Percentiles rank a stretch among this genome's conserved stretches.
phyloP scores from a whole-genome alignment of 352 stramenopile genomes.

The Pythium insidiosum region DNA sequence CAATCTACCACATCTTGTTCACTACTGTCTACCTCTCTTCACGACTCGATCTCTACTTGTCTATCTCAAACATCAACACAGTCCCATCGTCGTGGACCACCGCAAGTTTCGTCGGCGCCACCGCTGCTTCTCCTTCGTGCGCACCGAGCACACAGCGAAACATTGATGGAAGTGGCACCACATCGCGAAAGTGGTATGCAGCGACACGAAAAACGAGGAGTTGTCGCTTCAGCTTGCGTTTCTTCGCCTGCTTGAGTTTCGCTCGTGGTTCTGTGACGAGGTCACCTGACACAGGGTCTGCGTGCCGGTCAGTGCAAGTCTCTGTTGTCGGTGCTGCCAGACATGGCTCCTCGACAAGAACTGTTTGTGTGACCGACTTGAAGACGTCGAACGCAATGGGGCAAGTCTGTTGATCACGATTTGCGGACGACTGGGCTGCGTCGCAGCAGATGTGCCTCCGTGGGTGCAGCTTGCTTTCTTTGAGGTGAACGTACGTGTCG shows the following conservation, averaged over 20 bases:
- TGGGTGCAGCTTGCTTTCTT: conserved; percentile 58
- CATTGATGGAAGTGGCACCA: conserved; percentile 15
- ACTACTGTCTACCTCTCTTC: neutral
- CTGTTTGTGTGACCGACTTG: conserved; percentile 25
- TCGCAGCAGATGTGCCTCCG: conserved; percentile 20
- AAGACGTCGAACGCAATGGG: conserved; percentile 51
- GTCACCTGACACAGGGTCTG: too few species aligned
- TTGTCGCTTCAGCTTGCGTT: conserved; percentile 34
- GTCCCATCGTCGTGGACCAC: conserved; percentile 45
- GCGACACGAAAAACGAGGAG: conserved; percentile 44
- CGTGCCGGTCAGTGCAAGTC: too few species aligned
- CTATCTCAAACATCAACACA: conserved; percentile 58
- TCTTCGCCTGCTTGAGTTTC: conserved; percentile 15
- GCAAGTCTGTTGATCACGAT: too few species aligned
- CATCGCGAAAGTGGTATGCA: conserved; percentile 37
- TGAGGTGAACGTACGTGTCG: conserved; percentile 52
- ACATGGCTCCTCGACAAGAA: conserved; percentile 5
- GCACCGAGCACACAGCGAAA: conserved; percentile 11
- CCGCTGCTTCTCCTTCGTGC: neutral
- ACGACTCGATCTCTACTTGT: neutral
- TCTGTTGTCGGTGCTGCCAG: neutral
- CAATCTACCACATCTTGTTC: too few species aligned
- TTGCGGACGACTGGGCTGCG: too few species aligned
- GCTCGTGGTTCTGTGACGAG: neutral
- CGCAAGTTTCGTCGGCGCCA: conserved; percentile 49